Conservation (phyloP, 108 stramenopile genomes). For the Nannochloropsis granulata region DNA sequence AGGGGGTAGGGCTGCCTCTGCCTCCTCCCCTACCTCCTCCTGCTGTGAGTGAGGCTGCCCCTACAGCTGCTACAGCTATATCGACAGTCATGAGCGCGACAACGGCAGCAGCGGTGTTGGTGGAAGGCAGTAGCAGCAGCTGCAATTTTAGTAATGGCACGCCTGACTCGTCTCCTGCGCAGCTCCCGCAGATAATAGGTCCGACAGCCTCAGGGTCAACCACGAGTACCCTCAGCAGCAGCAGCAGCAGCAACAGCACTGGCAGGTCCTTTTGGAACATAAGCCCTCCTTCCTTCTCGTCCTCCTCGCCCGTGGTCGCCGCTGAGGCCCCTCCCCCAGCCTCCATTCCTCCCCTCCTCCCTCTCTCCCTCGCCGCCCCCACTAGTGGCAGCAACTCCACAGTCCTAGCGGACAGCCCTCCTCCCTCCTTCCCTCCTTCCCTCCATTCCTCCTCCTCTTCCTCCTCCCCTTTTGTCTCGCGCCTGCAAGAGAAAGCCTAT, state of each 20-base stretch:
- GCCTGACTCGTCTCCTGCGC: neutral
- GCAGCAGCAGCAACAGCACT: too few species aligned
- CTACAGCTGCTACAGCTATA: too few species aligned
- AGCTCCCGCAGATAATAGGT: neutral
- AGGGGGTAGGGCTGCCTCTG: neutral
- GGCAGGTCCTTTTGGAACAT: too few species aligned
- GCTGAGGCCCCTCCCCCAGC: neutral
- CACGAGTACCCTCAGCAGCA: too few species aligned
- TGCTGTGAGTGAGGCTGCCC: too few species aligned
- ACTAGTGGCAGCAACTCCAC: neutral
- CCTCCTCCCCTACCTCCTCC: neutral
- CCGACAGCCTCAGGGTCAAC: too few species aligned
- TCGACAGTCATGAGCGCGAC: too few species aligned
- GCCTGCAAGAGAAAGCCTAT: neutral
- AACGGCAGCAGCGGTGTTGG: too few species aligned
- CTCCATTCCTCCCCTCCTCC: neutral
- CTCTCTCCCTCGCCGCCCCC: neutral
- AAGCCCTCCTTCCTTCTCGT: too few species aligned
- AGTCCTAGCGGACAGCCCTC: neutral
- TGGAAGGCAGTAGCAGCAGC: too few species aligned
- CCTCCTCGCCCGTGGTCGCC: neutral
- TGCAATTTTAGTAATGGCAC: too few species aligned
- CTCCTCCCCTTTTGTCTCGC: neutral
- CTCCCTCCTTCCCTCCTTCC: neutral
- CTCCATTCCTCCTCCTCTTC: neutral